Evolutionary conservation across 2,329 filamentous ascomycete species (phyloP), one percentile per base, ranked within the genome.

Genomic region (Exophiala mesophila): DNA sequence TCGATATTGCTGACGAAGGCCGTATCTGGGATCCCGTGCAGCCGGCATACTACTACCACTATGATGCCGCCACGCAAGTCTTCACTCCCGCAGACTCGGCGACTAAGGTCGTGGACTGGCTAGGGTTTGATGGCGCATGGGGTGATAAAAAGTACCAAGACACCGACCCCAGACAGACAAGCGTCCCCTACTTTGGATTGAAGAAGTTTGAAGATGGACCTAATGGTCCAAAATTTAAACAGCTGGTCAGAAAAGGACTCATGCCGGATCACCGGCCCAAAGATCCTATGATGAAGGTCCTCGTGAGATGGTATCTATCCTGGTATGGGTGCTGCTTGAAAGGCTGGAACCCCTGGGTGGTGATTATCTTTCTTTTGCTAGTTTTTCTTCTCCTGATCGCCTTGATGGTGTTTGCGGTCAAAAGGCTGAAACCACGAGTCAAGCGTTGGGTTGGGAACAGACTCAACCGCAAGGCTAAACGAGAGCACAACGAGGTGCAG

Each of bases 191-290:
- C 50, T 85, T 89, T 41, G 88, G 88, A 0, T 84, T 96, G 61
- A 94, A 94, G 57, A 89, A 97, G 65, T 97, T 95, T 61, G 85
- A 94, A 17, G 88, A 84, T 32, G 90, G 92, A 0, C 90, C 90
- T 0, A 66, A 83, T 4, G 92, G 90, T 0, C 90, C 90, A 3
- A 80, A 85, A 50, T 92, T 83, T 72, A 97, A 97, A 73, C 83
- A 85, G 49, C 70, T 97, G 37, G 78, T 80, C 9, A 74, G 88
- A 24, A 73, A 74, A 80, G 82, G 59, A 76, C 94, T 39, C 94
- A 88, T 57, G 82, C 53, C 59, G 2, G 62, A 65, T 28, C 63
- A 65, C n/a, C 63, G 65, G 12, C 60, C 69, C 10, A 40, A 39
- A 26, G 13, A 30, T 3, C 42, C 33, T 13, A 23, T 51, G 7